A percentile compares a stretch with the other conserved stretches of the same genome.
Conservation (phyloP, 106 monocot species). For the Narthecium ossifragum region DNA sequence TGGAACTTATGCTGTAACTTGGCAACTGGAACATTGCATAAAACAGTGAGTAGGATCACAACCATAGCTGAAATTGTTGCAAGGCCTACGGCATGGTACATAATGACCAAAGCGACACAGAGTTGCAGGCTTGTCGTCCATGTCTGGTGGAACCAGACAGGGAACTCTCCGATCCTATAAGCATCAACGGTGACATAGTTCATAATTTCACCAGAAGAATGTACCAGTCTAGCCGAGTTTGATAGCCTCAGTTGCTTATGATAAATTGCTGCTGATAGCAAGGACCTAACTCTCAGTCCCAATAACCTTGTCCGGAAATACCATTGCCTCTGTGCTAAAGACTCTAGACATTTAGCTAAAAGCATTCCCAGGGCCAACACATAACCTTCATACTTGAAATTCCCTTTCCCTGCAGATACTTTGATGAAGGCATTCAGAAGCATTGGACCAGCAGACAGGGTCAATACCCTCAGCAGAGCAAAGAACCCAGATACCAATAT, state of each 20-base stretch:
- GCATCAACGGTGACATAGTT: slow-evolving; percentile 92
- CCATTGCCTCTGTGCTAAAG: slow-evolving; percentile 93
- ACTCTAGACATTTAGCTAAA: slow-evolving; percentile 65
- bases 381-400: slow-evolving; percentile 54
- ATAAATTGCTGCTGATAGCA: slow-evolving; percentile 78
- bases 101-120: slow-evolving; percentile 59
- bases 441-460: slow-evolving; percentile 63
- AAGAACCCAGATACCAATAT: slow-evolving; percentile 66
- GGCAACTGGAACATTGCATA: slow-evolving; percentile 69
- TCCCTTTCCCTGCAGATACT: slow-evolving; percentile 31
- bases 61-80: slow-evolving; percentile 70
- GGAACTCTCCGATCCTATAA: slow-evolving; percentile 91
- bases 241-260: slow-evolving; percentile 64
- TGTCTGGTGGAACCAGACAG: slow-evolving; percentile 85
- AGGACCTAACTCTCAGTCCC: slow-evolving; percentile 76
- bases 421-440: slow-evolving; percentile 73
- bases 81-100: slow-evolving; percentile 71
- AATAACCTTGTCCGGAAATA: slow-evolving; percentile 69
- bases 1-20: slow-evolving; percentile 82
- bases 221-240: slow-evolving; percentile 38
- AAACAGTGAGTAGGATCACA: slow-evolving; percentile 56
- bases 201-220: slow-evolving; percentile 86
- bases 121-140: slow-evolving; percentile 85
- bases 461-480: slow-evolving; percentile 66
- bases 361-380: slow-evolving; percentile 59